These are phyloP conservation scores for Ormosia semicastrata DNA, from an alignment of 306 rosid genomes.

Conservation along the genomic window DNA sequence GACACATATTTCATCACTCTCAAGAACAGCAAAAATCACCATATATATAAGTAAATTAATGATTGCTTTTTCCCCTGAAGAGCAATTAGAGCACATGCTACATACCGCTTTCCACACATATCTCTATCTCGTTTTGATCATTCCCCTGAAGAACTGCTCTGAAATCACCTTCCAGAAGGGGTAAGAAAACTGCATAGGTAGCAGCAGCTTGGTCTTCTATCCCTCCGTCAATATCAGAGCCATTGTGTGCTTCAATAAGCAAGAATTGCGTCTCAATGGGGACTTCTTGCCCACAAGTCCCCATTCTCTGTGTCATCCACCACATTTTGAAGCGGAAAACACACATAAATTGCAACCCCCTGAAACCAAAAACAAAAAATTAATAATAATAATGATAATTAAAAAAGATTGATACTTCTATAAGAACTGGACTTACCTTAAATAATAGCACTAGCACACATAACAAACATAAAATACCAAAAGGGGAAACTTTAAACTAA, in stretches of 20 bases:
- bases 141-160: conserved; percentile 96
- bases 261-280: conserved; percentile 90
- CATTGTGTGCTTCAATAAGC: conserved; percentile 59
- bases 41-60: not conserved
- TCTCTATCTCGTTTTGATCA: conserved; percentile 75
- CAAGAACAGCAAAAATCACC: not conserved
- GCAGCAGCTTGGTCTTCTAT: conserved; percentile 44
- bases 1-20: not conserved
- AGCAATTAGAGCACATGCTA: not conserved
- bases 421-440: not conserved
- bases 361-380: conserved; percentile 2
- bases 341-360: conserved; percentile 84
- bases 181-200: conserved; percentile 68
- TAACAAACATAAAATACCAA: not conserved
- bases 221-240: conserved; percentile 44
- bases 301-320: conserved; percentile 99
- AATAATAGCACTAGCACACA: not conserved
- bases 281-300: conserved; percentile 61
- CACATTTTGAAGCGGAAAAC: conserved; percentile 86
- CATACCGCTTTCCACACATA: conserved; percentile 92
- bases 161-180: conserved; percentile 94
- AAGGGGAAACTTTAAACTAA: not conserved
- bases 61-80: not conserved
- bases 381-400: no score
- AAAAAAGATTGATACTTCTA: not conserved